These are phyloP conservation scores for Daldinia bambusicola DNA, from an alignment of 495 filamentous ascomycete species.

Conservation along the genomic window DNA sequence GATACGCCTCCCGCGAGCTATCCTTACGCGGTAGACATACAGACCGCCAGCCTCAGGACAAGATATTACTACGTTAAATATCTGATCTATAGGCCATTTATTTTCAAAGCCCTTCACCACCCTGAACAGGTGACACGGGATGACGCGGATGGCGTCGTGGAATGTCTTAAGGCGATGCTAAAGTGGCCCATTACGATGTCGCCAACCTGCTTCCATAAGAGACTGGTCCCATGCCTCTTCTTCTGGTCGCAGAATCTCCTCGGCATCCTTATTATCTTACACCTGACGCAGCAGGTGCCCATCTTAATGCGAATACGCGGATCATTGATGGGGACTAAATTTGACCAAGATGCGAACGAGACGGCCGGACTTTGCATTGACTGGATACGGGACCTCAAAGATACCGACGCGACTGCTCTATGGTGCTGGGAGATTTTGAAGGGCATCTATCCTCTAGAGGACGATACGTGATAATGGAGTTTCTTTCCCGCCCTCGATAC, in stretches of 20 bases:
- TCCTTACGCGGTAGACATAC: slow-evolving; percentile 62
- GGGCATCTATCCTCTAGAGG: slow-evolving; percentile 56
- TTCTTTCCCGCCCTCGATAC: neutral
- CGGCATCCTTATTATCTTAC: slow-evolving; percentile 64
- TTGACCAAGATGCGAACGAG: slow-evolving; percentile 58
- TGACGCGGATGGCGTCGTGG: slow-evolving; percentile 61
- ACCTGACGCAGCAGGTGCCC: slow-evolving; percentile 60
- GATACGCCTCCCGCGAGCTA: slow-evolving; percentile 55
- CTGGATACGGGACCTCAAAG: slow-evolving; percentile 65
- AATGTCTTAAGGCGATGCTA: slow-evolving; percentile 62
- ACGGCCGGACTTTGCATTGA: slow-evolving; percentile 62
- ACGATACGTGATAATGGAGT: slow-evolving; percentile 40
- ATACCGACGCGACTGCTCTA: slow-evolving; percentile 56
- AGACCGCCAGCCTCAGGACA: slow-evolving; percentile 65
- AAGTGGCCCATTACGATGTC: slow-evolving; percentile 68
- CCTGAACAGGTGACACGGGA: slow-evolving; percentile 63
- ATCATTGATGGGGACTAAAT: slow-evolving; percentile 56
- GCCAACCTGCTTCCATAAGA: slow-evolving; percentile 64
- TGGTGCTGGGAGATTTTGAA: slow-evolving; percentile 65
- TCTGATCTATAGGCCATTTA: slow-evolving; percentile 66
- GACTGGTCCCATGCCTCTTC: slow-evolving; percentile 66
- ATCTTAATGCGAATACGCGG: slow-evolving; percentile 58
- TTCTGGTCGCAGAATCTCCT: slow-evolving; percentile 69
- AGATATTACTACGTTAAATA: slow-evolving; percentile 69
- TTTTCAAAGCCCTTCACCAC: slow-evolving; percentile 70